Evolutionary conservation across 352 stramenopile genomes (phyloP), one percentile per base, ranked within the genome.

Genomic region (Globisporangium nunn): DNA sequence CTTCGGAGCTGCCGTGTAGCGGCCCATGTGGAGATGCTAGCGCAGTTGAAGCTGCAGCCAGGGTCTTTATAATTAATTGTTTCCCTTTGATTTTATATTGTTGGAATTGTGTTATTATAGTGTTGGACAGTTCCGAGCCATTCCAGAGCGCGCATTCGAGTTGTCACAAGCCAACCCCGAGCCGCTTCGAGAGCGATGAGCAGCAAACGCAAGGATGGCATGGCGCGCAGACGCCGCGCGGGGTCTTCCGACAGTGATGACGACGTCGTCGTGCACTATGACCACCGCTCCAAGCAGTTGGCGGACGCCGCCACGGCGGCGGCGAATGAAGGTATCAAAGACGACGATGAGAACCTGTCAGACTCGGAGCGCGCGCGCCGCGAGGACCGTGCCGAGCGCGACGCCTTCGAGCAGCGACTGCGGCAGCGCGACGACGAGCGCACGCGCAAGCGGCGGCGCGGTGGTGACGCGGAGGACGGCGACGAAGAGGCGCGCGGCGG

Each of bases 371-470:
- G 70, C 55, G 74, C 74, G 52, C 70, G 79, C 52, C 71, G 78
- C 3, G 58, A 71, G 39, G 76, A 92, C 54, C 76, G 73, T 30
- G 72, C 84, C 29, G 87, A 95, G 56, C 81, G 84, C 10, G 78
- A 95, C 41, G 86, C 80, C 29, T 94, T 95, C 50, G 88, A 87
- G 10, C 79, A 95, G 60, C 78, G 81, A 0, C 46, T 96, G 44
- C 77, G 79, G 17, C 65, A 81, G 51, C 79, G 82, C 4, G 88
- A 97, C 50, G 81, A 95, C 12, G 80, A 85, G 8, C 73, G 69
- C 18, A 92, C 75, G 28, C 78, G 72, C 12, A 85, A 87, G 44
- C 80, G 79, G 40, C 74, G 61, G 6, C 65, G 70, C 2, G 64
- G 78, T 6, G 46, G 78, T 6, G 46, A 65, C 11, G 71, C 77